Conservation (phyloP, 495 filamentous ascomycete species). For the Neurospora sp. region DNA sequence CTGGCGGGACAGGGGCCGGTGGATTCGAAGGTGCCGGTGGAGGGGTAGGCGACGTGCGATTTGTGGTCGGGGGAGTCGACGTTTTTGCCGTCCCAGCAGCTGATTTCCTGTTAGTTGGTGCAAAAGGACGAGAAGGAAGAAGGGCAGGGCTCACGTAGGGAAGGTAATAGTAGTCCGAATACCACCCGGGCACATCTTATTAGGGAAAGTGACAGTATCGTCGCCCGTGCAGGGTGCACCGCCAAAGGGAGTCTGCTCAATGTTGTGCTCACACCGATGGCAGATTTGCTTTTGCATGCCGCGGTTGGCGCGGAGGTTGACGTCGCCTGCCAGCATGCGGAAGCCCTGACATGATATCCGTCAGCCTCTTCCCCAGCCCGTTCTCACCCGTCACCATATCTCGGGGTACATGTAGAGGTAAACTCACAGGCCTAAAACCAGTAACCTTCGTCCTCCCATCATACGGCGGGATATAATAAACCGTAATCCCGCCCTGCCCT, state of each 20-base stretch:
- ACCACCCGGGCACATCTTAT: slow-evolving; percentile 32
- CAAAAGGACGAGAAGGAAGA: no score
- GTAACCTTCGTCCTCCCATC: slow-evolving; percentile 34
- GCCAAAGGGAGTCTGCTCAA: slow-evolving; percentile 38
- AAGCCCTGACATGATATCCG: slow-evolving; percentile 21
- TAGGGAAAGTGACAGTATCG: slow-evolving; percentile 36
- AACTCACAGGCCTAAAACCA: slow-evolving; percentile 28
- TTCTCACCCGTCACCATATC: not conserved
- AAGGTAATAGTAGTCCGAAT: slow-evolving; percentile 41
- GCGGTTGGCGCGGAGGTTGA: slow-evolving; percentile 15
- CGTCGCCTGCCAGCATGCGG: slow-evolving; percentile 36
- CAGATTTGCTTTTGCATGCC: slow-evolving; percentile 34
- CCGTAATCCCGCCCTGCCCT: slow-evolving; percentile 33
- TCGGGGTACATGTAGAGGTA: no score
- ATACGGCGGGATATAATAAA: slow-evolving; percentile 43
- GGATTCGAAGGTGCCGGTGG: slow-evolving; percentile 26
- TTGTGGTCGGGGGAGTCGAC: slow-evolving; percentile 44
- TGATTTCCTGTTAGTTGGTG: not conserved
- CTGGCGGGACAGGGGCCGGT: slow-evolving; percentile 33
- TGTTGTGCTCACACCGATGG: slow-evolving; percentile 39
- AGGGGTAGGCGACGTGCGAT: slow-evolving; percentile 39
- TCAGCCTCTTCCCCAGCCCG: not conserved
- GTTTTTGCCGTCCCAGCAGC: slow-evolving; percentile 47
- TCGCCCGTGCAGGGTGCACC: slow-evolving; percentile 42
- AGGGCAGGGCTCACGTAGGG: slow-evolving; percentile 29